A percentile compares a stretch with the other conserved stretches of the same genome.
phyloP scores from a whole-genome alignment of 768 basidiomycete species.

The Xerocomus potaroensis region DNA sequence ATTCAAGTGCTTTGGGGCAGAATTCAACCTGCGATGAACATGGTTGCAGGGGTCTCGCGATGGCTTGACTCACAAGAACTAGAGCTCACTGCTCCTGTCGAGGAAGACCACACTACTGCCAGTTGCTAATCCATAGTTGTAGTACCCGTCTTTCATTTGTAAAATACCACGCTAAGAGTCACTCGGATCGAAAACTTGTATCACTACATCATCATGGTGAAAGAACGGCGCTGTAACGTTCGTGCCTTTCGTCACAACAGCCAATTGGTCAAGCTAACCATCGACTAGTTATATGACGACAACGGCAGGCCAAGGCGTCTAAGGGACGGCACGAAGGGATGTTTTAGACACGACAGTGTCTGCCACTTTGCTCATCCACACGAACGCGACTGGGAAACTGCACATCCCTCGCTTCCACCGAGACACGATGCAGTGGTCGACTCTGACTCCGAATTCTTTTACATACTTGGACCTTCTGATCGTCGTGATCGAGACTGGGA shows the following conservation, averaged over 20 bases:
- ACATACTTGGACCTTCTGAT: slow-evolving; percentile 11
- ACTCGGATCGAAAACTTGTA: no score
- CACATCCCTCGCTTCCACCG: slow-evolving; percentile 26
- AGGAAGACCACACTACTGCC: neutral
- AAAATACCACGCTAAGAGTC: slow-evolving; percentile 10
- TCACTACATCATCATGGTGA: slow-evolving; percentile 4
- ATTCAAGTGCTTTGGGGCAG: slow-evolving; percentile 23
- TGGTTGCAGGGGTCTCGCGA: slow-evolving; percentile 27
- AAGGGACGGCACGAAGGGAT: slow-evolving; percentile 21
- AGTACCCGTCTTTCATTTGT: slow-evolving; percentile 14
- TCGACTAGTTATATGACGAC: slow-evolving; percentile 27
- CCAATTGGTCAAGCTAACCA: slow-evolving; percentile 1
- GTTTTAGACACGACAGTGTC: slow-evolving; percentile 14
- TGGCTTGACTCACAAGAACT: slow-evolving; percentile 31
- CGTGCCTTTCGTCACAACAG: slow-evolving; percentile 6
- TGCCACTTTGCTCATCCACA: slow-evolving; percentile 32
- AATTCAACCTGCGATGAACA: slow-evolving; percentile 30
- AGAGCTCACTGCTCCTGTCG: slow-evolving; percentile 15
- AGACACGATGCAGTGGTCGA: slow-evolving; percentile 16
- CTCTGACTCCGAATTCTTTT: slow-evolving; percentile 20
- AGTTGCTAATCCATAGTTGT: neutral
- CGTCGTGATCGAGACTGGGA: slow-evolving; percentile 15
- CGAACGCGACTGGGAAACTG: slow-evolving; percentile 31
- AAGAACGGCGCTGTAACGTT: slow-evolving; percentile 31
- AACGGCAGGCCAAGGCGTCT: slow-evolving; percentile 21